phyloP scores from a whole-genome alignment of 371 early-diverging fungal genomes.

The Mucor racemosus region DNA sequence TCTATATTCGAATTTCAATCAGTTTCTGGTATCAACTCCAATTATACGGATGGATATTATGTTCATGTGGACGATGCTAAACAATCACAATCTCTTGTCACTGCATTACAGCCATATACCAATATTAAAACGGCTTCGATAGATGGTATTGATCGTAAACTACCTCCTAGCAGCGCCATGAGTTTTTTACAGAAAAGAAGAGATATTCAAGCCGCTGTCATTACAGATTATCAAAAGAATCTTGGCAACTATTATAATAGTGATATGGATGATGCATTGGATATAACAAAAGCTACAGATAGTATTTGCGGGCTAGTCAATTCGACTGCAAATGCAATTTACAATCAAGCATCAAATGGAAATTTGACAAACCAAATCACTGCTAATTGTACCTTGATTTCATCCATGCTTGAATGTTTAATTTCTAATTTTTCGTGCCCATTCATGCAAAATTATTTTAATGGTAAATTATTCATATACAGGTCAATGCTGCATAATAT shows the following conservation, averaged over 20 bases:
- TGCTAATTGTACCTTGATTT: constrained; percentile 57
- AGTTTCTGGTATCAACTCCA: constrained; percentile 36
- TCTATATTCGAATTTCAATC: constrained; percentile 60
- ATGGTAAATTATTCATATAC: constrained; percentile 45
- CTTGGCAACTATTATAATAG: constrained; percentile 68
- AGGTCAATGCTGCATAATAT: not conserved
- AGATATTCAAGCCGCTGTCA: constrained; percentile 65
- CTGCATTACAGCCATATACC: constrained; percentile 10
- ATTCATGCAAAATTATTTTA: constrained; percentile 61
- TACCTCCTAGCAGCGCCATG: constrained; percentile 83
- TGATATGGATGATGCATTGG: constrained; percentile 62
- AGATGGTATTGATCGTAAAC: constrained; percentile 55
- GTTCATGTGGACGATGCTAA: constrained; percentile 53
- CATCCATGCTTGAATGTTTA: constrained; percentile 68
- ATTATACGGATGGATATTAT: constrained; percentile 36
- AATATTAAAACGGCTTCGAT: constrained; percentile 45
- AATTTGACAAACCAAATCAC: constrained; percentile 45
- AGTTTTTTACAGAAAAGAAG: constrained; percentile 67
- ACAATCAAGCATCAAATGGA: constrained; percentile 52
- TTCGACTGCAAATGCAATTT: constrained; percentile 55
- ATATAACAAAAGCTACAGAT: constrained; percentile 36
- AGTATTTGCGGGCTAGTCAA: constrained; percentile 68
- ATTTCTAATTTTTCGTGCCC: constrained; percentile 70
- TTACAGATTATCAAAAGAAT: constrained; percentile 64
- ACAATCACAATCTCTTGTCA: constrained; percentile 28